Percentiles rank a stretch among this genome's conserved stretches.
Conservation (phyloP, 768 basidiomycete species). For the Tulasnella sp. region DNA sequence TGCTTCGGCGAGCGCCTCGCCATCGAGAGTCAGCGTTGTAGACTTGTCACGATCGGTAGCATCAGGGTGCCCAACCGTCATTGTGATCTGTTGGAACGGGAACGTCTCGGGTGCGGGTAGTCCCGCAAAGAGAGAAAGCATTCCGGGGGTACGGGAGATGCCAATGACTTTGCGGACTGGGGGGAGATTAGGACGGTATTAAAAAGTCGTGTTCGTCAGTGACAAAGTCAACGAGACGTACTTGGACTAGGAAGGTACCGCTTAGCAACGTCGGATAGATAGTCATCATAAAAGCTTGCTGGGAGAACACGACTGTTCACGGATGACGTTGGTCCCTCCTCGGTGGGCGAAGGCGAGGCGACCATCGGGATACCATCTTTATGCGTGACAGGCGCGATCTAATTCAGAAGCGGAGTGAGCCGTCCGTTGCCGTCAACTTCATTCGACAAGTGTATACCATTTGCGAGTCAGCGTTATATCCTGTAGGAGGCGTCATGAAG, state of each 20-base stretch:
- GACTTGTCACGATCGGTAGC: background rate
- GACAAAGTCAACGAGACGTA: background rate
- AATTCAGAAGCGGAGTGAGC: background rate
- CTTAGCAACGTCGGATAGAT: background rate
- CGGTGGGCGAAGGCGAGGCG: background rate
- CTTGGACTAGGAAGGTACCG: background rate
- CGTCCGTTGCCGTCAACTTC: background rate
- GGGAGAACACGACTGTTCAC: background rate
- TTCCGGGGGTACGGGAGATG: slow-evolving; percentile 63
- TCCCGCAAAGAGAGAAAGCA: slow-evolving; percentile 77
- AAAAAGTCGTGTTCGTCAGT: background rate
- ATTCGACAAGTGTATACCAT: background rate
- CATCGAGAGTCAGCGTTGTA: slow-evolving; percentile 28
- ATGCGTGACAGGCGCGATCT: background rate
- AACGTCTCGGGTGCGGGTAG: slow-evolving; percentile 84
- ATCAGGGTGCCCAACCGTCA: slow-evolving; percentile 40
- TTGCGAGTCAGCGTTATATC: background rate
- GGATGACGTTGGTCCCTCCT: background rate
- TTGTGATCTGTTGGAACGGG: slow-evolving; percentile 72
- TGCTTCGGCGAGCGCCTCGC: slow-evolving; percentile 45
- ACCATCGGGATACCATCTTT: background rate
- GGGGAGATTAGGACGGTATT: background rate
- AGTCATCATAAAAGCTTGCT: background rate
- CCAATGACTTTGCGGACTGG: slow-evolving; percentile 56
- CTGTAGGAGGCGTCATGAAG: background rate